These are phyloP conservation scores for Globisporangium orthogonon DNA, from an alignment of 352 stramenopile genomes.

Conservation along the genomic window DNA sequence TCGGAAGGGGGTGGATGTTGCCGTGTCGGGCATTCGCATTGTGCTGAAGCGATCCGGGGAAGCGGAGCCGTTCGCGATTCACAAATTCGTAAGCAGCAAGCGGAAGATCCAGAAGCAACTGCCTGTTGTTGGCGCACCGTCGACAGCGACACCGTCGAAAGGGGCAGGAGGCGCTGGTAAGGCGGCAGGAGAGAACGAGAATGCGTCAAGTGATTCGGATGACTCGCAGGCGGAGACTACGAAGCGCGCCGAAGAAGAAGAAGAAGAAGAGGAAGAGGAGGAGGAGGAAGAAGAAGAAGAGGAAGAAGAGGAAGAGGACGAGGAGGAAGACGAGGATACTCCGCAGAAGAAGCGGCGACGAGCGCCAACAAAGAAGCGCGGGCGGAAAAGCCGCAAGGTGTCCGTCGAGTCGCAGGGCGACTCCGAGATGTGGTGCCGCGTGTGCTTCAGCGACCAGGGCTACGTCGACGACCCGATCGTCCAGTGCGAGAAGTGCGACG, in stretches of 20 bases:
- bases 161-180: background rate
- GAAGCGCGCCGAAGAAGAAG: slow-evolving; percentile 17
- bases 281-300: slow-evolving; percentile 35
- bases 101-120: slow-evolving; percentile 41
- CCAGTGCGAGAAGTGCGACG: slow-evolving; percentile 79
- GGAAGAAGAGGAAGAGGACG: slow-evolving; percentile 20
- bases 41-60: slow-evolving; percentile 18
- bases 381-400: slow-evolving; percentile 25
- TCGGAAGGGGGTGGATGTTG: background rate
- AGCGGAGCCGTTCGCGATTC: slow-evolving; percentile 22
- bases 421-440: slow-evolving; percentile 85
- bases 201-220: slow-evolving; percentile 23
- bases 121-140: slow-evolving; percentile 9
- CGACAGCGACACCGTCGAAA: slow-evolving; percentile 12
- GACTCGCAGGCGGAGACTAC: slow-evolving; percentile 22
- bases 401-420: slow-evolving; percentile 59
- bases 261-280: slow-evolving; percentile 40
- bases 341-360: slow-evolving; percentile 17
- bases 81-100: slow-evolving; percentile 33
- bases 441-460: slow-evolving; percentile 85
- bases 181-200: slow-evolving; percentile 25
- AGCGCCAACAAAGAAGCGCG: slow-evolving; percentile 17
- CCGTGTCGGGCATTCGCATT: slow-evolving; percentile 36
- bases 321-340: slow-evolving; percentile 25
- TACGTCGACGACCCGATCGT: slow-evolving; percentile 86